Conservation (phyloP, 257 asterid genomes). For the Solanum piurae region DNA sequence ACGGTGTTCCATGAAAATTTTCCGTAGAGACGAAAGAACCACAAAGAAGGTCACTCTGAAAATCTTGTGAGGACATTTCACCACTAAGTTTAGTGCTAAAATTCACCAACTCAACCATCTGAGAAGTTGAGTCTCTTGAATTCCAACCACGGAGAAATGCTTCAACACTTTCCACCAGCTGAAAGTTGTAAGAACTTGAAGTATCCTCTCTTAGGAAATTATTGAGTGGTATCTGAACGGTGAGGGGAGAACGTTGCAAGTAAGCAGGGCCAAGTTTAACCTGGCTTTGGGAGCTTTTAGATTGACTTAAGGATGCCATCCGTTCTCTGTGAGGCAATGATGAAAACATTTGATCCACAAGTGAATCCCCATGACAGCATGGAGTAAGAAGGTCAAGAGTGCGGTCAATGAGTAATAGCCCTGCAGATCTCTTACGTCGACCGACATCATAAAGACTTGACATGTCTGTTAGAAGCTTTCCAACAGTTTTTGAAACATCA, state of each 20-base stretch:
- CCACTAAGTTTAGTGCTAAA: constrained; percentile 38
- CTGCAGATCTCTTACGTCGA: constrained; percentile 86
- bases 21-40: constrained; percentile 86
- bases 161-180: constrained; percentile 60
- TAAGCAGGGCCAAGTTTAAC: constrained; percentile 35
- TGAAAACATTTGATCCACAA: constrained; percentile 79
- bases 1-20: constrained; percentile 71
- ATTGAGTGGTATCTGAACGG: constrained; percentile 67
- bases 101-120: constrained; percentile 37
- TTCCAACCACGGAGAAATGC: constrained; percentile 87
- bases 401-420: constrained; percentile 81
- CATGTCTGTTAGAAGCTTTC: constrained; percentile 27
- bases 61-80: constrained; percentile 18
- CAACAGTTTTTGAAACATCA: constrained; percentile 78
- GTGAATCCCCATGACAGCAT: constrained; percentile 96
- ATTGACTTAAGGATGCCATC: constrained; percentile 31
- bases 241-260: constrained; percentile 61
- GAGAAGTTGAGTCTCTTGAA: constrained; percentile 31
- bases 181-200: constrained; percentile 23
- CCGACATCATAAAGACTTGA: constrained; percentile 70
- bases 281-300: constrained; percentile 49
- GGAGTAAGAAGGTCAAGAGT: constrained; percentile 98
- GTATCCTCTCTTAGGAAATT: constrained; percentile 35
- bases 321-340: constrained; percentile 63
- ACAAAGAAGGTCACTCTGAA: constrained; percentile 32